Base-by-base conservation (phyloP, 768 basidiomycete species). In the Filobasidium floriforme region DNA sequence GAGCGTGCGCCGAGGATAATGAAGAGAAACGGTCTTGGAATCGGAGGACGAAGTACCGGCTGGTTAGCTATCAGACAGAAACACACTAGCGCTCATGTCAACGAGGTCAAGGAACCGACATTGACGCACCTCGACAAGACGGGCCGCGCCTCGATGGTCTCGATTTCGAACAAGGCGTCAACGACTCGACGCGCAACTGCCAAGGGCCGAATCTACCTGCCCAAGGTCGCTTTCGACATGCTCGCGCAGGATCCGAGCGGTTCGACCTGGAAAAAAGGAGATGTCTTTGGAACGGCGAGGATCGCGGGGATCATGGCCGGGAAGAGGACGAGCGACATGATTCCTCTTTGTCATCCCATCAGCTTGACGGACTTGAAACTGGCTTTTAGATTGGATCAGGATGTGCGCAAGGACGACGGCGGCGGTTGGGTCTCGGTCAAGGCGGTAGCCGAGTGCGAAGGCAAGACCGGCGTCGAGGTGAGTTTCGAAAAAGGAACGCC, bases 281-380 rank as follows among this genome's bases (percentile, higher is more conserved):
- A 79, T 66, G 73, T 76, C 1, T 62, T 79, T 32, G 65, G 71
- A n/a, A 70, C 78, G n/a, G 71, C 76, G 0, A 89, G 92, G 72
- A 80, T 94, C 26, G 90, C 91, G 7, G 91, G 85, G 19, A 89
- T 92, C 75, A 90, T 90, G 86, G 91, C 84, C 11, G 85, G 87
- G 65, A 94, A 94, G 76, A 85, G 85, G 68, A 93, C 91, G 0
- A 81, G 88, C 28, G 85, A 86, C 43, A 82, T 93, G 54, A 92
- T 94, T 61, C 91, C 91, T 11, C 81, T 94, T 18, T 94, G 91
- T 72, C 91, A 94, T 77, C 87, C 90, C 1, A 81, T 94, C n/a
- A 76, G 82, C 22, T 81, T 93, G 37, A 85, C 87, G 7, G 85
- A 88, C 66, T 79, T 92, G 66, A 79, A 83, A 28, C 89, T 89